Evolutionary conservation across 306 rosid genomes (phyloP).

Genomic region (Rosa rugosa): DNA sequence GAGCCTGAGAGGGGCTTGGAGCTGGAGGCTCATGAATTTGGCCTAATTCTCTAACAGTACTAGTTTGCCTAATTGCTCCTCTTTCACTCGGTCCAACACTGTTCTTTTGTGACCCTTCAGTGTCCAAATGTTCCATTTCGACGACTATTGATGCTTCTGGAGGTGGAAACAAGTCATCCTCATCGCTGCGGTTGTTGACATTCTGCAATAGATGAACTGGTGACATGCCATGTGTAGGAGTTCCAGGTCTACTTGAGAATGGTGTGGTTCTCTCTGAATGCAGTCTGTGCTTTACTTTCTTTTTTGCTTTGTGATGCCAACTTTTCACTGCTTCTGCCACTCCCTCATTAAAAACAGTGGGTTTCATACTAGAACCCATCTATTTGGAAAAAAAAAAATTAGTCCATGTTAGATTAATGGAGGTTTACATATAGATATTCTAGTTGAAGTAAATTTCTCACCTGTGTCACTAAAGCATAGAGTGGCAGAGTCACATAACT

Average conservation of each 20-base stretch:
- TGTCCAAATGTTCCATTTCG: slow-evolving; percentile 34
- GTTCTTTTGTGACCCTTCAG: slow-evolving; percentile 34
- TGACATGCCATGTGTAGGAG: slow-evolving; percentile 60
- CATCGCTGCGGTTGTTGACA: slow-evolving; percentile 20
- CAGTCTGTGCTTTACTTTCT: slow-evolving; percentile 32
- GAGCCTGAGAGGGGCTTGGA: neutral
- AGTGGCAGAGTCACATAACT: slow-evolving; percentile 89
- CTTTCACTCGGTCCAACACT: slow-evolving; percentile 10
- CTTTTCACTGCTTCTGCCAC: slow-evolving; percentile 53
- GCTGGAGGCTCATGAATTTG: slow-evolving; percentile 28
- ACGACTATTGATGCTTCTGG: slow-evolving; percentile 27
- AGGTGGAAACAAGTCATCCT: slow-evolving; percentile 32
- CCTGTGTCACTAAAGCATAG: slow-evolving; percentile 94
- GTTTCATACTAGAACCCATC: slow-evolving; percentile 78
- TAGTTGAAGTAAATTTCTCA: slow-evolving; percentile 20
- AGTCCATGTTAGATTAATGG: neutral
- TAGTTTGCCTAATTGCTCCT: slow-evolving; percentile 12
- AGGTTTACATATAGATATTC: neutral
- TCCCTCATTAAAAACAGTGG: slow-evolving; percentile 55
- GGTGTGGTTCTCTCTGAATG: slow-evolving; percentile 48
- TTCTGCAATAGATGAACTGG: slow-evolving; percentile 61
- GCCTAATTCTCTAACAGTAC: slow-evolving; percentile 6
- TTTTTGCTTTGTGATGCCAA: slow-evolving; percentile 57
- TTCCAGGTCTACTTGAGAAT: slow-evolving; percentile 54
- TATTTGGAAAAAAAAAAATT: slow-evolving; percentile 13